These are phyloP conservation scores for Trichoderma breve DNA, from an alignment of 2,329 filamentous ascomycete species.

Conservation along the genomic window DNA sequence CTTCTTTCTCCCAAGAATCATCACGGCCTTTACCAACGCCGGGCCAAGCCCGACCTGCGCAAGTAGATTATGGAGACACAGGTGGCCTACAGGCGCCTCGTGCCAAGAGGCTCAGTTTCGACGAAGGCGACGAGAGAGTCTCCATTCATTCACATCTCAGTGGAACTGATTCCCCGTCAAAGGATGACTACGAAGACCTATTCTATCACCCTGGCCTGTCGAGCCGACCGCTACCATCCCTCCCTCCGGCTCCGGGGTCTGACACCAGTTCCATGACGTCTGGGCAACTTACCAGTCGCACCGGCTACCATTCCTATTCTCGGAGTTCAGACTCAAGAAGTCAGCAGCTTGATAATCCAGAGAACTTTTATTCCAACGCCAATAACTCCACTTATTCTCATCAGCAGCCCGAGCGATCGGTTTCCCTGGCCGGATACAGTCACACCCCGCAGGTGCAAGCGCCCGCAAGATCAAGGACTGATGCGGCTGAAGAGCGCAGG, in stretches of 20 bases:
- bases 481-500: conserved; percentile 72
- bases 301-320: conserved; percentile 50
- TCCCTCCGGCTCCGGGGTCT: conserved; percentile 59
- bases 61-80: conserved; percentile 86
- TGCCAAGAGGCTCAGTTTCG: conserved; percentile 76
- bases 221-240: conserved; percentile 60
- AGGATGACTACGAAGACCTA: conserved; percentile 80
- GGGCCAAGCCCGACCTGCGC: conserved; percentile 46
- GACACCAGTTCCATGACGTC: conserved; percentile 58
- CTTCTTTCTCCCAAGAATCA: conserved; percentile 42
- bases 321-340: conserved; percentile 45
- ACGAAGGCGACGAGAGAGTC: conserved; percentile 81
- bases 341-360: conserved; percentile 43
- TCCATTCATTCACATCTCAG: conserved; percentile 56
- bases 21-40: conserved; percentile 50
- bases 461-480: conserved; percentile 90
- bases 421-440: conserved; percentile 79
- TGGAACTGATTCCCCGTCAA: conserved; percentile 63
- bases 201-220: conserved; percentile 88
- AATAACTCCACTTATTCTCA: conserved; percentile 35
- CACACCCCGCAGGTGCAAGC: conserved; percentile 75
- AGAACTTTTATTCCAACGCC: conserved; percentile 47
- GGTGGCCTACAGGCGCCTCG: conserved; percentile 79
- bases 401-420: conserved; percentile 64
- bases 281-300: conserved; percentile 42